phyloP scores from a whole-genome alignment of 345 rosid genomes.

The Hibiscus syriacus region DNA sequence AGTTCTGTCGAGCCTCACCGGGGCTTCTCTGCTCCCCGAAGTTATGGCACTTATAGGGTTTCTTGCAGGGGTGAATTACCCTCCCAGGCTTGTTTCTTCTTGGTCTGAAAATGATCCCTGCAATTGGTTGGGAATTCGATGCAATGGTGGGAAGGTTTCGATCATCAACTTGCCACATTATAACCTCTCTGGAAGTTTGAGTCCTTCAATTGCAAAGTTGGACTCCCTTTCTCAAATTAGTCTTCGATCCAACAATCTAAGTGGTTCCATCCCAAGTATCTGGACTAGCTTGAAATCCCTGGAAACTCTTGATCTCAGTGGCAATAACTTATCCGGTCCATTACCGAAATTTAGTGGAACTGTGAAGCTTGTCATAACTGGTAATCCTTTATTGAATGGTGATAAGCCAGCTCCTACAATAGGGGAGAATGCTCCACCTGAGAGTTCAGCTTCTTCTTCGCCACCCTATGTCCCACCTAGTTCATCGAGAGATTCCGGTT shows the following conservation, averaged over 20 bases:
- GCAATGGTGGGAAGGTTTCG: slow-evolving; percentile 24
- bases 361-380: slow-evolving; percentile 26
- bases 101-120: slow-evolving; percentile 73
- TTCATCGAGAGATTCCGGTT: slow-evolving; percentile 12
- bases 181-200: slow-evolving; percentile 53
- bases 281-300: slow-evolving; percentile 57
- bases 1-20: slow-evolving; percentile 40
- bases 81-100: slow-evolving; percentile 38
- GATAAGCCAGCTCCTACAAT: slow-evolving; percentile 19
- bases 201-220: slow-evolving; percentile 49
- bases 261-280: slow-evolving; percentile 40
- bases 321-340: slow-evolving; percentile 54
- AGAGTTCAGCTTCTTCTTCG: slow-evolving; percentile 16
- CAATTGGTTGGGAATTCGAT: slow-evolving; percentile 47
- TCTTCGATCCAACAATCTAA: slow-evolving; percentile 40
- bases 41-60: slow-evolving; percentile 60
- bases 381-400: slow-evolving; percentile 36
- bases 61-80: slow-evolving; percentile 53
- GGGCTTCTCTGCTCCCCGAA: slow-evolving; percentile 47
- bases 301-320: slow-evolving; percentile 43
- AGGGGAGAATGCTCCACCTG: slow-evolving; percentile 19
- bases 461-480: slow-evolving; percentile 10
- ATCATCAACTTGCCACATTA: slow-evolving; percentile 34
- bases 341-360: slow-evolving; percentile 33
- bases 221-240: slow-evolving; percentile 34